phyloP scores from a whole-genome alignment of 164 flowering plant species.

The Piper longum region DNA sequence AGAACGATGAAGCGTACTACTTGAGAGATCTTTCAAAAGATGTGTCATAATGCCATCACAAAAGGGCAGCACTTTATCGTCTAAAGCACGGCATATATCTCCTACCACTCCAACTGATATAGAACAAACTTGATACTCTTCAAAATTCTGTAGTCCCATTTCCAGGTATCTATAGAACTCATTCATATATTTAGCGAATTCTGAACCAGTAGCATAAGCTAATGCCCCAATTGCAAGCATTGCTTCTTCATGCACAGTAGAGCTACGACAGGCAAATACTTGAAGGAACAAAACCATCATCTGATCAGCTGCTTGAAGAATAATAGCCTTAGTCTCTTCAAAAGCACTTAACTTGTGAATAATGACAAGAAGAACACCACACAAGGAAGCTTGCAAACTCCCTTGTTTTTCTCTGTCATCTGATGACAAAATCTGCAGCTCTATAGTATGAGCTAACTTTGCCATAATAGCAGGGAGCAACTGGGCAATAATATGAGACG shows the following conservation, averaged over 20 bases:
- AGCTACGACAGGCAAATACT: constrained; percentile 66
- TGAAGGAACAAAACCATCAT: constrained; percentile 58
- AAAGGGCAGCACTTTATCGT: constrained; percentile 49
- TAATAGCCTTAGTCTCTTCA: constrained; percentile 39
- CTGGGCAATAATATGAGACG: constrained; percentile 38
- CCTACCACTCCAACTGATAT: constrained; percentile 81
- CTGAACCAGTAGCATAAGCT: constrained; percentile 68
- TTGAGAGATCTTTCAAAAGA: constrained; percentile 56
- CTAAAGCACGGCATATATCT: constrained; percentile 73
- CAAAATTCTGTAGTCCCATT: constrained; percentile 77
- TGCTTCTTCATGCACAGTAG: constrained; percentile 69
- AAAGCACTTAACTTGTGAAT: constrained; percentile 59
- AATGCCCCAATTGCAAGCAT: constrained; percentile 24
- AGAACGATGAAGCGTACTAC: constrained; percentile 53
- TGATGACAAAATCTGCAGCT: constrained; percentile 45
- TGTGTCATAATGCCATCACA: constrained; percentile 76
- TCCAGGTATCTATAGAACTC: constrained; percentile 61
- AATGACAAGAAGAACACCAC: constrained; percentile 68
- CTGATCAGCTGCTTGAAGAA: constrained; percentile 58
- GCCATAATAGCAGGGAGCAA: constrained; percentile 58
- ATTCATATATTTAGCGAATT: constrained; percentile 61
- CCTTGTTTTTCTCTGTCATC: constrained; percentile 78
- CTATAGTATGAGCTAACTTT: constrained; percentile 49
- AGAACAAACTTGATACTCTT: constrained; percentile 79
- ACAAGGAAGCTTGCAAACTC: constrained; percentile 63